Evolutionary conservation across 129 eudicot genomes (phyloP).

Genomic region (Pseudognaphalium luteoalbum): DNA sequence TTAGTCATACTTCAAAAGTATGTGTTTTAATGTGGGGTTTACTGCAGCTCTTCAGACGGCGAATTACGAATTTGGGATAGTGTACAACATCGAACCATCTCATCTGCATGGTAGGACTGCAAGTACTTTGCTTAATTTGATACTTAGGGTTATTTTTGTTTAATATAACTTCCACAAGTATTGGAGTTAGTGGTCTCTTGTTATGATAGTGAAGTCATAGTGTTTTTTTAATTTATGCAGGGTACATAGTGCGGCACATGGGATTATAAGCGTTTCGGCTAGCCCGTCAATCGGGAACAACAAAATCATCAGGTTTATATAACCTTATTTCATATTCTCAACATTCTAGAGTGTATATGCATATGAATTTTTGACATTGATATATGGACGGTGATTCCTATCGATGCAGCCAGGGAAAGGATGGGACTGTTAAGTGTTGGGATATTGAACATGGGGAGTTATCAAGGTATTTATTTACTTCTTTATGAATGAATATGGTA

Average conservation of each 20-base stretch:
- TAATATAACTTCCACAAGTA: background rate
- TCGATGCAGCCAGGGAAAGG: conserved; percentile 76
- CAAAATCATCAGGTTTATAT: conserved; percentile 59
- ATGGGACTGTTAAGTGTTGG: conserved; percentile 86
- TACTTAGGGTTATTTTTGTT: background rate
- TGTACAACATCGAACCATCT: conserved; percentile 73
- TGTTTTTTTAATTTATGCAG: conserved; percentile 29
- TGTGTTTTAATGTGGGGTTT: conserved; percentile 1
- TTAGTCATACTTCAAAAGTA: background rate
- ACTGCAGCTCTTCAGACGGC: conserved; percentile 72
- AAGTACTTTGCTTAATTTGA: conserved; percentile 5
- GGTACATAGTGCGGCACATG: conserved; percentile 92
- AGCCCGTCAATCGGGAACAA: conserved; percentile 55
- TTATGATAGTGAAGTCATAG: background rate
- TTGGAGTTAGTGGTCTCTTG: background rate
- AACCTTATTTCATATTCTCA: background rate
- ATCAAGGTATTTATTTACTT: conserved; percentile 52
- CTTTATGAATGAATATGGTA: background rate
- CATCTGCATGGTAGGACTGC: conserved; percentile 65
- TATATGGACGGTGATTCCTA: background rate
- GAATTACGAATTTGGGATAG: conserved; percentile 88
- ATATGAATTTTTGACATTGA: conserved; percentile 5
- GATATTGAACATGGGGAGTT: conserved; percentile 73
- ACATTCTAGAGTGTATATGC: background rate
- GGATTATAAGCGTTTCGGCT: conserved; percentile 63